Conservation (phyloP, 2,329 filamentous ascomycete genomes). For the Penicillium sp. region DNA sequence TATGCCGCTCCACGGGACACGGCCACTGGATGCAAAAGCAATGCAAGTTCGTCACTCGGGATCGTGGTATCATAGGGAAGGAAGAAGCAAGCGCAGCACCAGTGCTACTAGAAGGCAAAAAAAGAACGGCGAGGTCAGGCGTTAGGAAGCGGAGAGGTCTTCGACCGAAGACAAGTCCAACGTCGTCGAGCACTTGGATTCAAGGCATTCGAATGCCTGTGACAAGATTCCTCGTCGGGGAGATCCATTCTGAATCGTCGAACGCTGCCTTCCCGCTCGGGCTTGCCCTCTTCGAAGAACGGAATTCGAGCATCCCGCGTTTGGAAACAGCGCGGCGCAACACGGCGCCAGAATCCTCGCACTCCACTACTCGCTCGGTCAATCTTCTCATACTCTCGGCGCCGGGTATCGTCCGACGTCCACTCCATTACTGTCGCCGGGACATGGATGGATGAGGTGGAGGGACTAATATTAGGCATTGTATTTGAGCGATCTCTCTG, state of each 20-base stretch:
- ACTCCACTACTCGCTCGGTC: slow-evolving; percentile 45
- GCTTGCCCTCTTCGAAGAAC: slow-evolving; percentile 47
- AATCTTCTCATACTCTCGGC: slow-evolving; percentile 57
- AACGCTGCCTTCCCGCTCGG: slow-evolving; percentile 47
- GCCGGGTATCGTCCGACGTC: slow-evolving; percentile 48
- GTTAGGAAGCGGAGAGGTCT: slow-evolving; percentile 6
- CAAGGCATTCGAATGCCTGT: neutral
- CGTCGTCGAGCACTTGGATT: slow-evolving; percentile 10
- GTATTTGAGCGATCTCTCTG: slow-evolving; percentile 20
- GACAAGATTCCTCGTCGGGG: slow-evolving; percentile 33
- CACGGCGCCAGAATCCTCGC: slow-evolving; percentile 44
- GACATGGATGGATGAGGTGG: slow-evolving; percentile 24
- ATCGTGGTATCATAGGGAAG: slow-evolving; percentile 13
- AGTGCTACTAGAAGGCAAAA: neutral
- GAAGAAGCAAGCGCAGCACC: slow-evolving; percentile 1
- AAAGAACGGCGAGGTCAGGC: neutral
- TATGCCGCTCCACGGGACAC: neutral
- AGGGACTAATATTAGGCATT: slow-evolving; percentile 19
- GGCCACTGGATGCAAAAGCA: slow-evolving; percentile 5
- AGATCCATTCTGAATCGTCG: slow-evolving; percentile 49
- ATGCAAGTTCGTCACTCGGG: slow-evolving; percentile 4
- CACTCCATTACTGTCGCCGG: slow-evolving; percentile 49
- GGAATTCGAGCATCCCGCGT: slow-evolving; percentile 34
- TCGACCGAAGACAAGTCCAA: slow-evolving; percentile 19
- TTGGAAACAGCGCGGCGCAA: slow-evolving; percentile 45